These are phyloP conservation scores for Raffaelea albimanens DNA, from an alignment of 2,329 filamentous ascomycete genomes.

Conservation along the genomic window DNA sequence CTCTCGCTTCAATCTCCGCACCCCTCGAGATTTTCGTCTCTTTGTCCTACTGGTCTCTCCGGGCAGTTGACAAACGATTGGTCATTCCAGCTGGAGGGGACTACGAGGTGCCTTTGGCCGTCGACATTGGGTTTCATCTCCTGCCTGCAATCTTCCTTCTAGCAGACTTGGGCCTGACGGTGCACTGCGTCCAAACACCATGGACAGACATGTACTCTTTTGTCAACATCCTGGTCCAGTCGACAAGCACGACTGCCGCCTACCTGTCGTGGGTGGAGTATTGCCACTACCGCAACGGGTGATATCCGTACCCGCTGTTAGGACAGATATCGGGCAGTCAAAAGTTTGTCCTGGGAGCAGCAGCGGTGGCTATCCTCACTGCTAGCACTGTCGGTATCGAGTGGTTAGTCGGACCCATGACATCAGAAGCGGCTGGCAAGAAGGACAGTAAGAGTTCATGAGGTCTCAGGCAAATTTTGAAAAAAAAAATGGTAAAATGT, in stretches of 20 bases:
- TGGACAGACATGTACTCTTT: too few relatives aligned
- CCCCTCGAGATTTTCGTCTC: conserved; percentile 62
- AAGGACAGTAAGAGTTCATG: background rate
- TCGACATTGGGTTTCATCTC: conserved; percentile 55
- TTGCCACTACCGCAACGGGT: conserved; percentile 57
- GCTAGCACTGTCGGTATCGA: too few relatives aligned
- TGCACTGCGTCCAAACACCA: conserved; percentile 56
- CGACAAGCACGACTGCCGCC: conserved; percentile 45
- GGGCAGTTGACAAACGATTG: conserved; percentile 41
- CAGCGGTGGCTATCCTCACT: conserved; percentile 64
- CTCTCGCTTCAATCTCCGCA: conserved; percentile 49
- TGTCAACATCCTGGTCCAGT: conserved; percentile 46
- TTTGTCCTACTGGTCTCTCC: conserved; percentile 62
- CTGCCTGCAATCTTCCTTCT: conserved; percentile 53
- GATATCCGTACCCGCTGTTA: conserved; percentile 85
- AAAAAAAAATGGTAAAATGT: background rate
- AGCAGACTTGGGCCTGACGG: conserved; percentile 58
- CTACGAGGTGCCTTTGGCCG: conserved; percentile 41
- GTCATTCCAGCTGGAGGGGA: conserved; percentile 36
- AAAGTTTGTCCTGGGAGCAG: conserved; percentile 56
- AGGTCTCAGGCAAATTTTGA: background rate
- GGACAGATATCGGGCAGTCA: conserved; percentile 54
- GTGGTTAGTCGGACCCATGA: too few relatives aligned
- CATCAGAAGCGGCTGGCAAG: background rate
- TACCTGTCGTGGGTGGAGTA: conserved; percentile 72